phyloP scores from a whole-genome alignment of 306 rosid species.

The Albizia julibrissin region DNA sequence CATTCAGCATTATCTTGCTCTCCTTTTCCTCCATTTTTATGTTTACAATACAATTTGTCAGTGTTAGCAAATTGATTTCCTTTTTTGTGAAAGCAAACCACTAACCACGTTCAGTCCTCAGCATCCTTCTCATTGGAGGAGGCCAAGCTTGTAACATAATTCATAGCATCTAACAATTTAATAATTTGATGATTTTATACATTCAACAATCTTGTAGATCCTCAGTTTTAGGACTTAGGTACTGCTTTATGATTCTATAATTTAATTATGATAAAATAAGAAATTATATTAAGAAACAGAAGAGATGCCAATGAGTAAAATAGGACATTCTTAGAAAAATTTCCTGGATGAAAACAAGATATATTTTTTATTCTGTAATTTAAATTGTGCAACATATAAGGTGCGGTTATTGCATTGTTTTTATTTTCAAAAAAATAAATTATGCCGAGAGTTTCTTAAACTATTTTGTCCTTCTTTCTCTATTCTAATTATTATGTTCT shows the following conservation, averaged over 20 bases:
- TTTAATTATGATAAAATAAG: not conserved
- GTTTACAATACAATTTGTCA: not conserved
- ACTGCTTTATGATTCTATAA: not conserved
- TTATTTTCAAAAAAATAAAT: not conserved
- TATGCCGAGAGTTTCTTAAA: not conserved
- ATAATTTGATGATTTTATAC: not conserved
- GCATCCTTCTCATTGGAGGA: constrained; percentile 21
- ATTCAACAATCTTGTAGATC: not conserved
- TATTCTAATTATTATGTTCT: not conserved
- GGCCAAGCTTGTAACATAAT: constrained; percentile 5
- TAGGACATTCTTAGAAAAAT: not conserved
- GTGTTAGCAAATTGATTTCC: not conserved
- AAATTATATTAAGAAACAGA: not conserved
- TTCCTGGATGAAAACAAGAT: not conserved
- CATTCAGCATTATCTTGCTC: constrained; percentile 15
- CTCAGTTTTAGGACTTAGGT: not conserved
- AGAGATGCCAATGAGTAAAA: not conserved
- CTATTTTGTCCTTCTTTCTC: not conserved
- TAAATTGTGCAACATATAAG: not conserved
- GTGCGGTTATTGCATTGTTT: not conserved
- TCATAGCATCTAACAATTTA: not conserved
- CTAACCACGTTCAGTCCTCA: not conserved
- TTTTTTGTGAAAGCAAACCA: not conserved
- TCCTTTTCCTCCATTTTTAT: not conserved
- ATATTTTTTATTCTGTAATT: not conserved